These are phyloP conservation scores for Dactylellina drechsleri DNA, from an alignment of 2,329 filamentous ascomycete species.

Conservation along the genomic window DNA sequence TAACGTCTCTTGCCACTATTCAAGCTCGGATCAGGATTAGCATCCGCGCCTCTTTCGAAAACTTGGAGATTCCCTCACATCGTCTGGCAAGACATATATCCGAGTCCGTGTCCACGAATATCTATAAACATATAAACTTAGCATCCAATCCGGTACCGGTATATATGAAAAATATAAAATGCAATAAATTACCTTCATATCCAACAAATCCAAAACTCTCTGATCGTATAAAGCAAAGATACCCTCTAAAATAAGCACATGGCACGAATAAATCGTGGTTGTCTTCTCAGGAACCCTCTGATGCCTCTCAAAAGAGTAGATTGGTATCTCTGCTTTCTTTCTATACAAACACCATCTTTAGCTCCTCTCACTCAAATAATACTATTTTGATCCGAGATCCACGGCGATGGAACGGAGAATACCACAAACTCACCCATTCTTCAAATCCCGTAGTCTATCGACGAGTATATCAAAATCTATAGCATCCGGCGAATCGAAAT, in stretches of 20 bases:
- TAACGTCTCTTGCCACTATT: constrained; percentile 76
- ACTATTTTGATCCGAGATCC: not conserved
- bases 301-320: constrained; percentile 94
- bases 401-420: not conserved
- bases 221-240: constrained; percentile 94
- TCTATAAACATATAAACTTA: constrained; percentile 64
- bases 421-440: constrained; percentile 76
- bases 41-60: not conserved
- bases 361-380: not conserved
- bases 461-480: constrained; percentile 94
- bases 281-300: constrained; percentile 76
- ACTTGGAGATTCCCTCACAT: constrained; percentile 68
- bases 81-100: constrained; percentile 91
- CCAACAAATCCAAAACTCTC: constrained; percentile 83
- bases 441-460: constrained; percentile 81
- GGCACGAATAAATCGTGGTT: constrained; percentile 92
- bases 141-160: too few species aligned
- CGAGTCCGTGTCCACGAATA: constrained; percentile 95
- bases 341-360: constrained; percentile 63
- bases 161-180: too few species aligned
- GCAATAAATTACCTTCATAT: constrained; percentile 95
- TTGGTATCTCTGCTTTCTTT: constrained; percentile 85
- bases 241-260: constrained; percentile 93
- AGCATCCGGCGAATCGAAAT: constrained; percentile 93
- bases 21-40: not conserved